Evolutionary conservation across 2,329 filamentous ascomycete species (phyloP).

Genomic region (Verticillium alfalfae): DNA sequence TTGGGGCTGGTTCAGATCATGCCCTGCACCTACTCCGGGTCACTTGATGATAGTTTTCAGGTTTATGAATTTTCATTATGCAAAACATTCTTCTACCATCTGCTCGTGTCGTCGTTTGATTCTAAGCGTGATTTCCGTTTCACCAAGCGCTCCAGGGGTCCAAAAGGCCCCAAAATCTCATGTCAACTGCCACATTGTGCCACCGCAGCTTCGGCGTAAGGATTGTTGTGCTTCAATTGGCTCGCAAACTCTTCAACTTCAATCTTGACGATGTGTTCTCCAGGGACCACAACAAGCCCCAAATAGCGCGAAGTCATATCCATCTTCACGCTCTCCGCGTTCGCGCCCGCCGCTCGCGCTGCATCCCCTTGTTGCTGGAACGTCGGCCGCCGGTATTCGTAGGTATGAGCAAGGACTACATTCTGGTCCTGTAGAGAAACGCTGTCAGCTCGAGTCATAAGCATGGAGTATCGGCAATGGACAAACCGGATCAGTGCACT

Average conservation of each 20-base stretch:
- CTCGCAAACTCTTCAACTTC: conserved; percentile 75
- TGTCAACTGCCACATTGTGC: not conserved
- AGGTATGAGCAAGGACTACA: conserved; percentile 76
- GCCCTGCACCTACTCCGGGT: not conserved
- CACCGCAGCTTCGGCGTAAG: conserved; percentile 1
- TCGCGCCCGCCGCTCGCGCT: conserved; percentile 19
- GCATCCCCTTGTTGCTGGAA: conserved; percentile 35
- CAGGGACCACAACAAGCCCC: conserved; percentile 84
- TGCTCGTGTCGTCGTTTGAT: not conserved
- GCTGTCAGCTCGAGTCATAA: not conserved
- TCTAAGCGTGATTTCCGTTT: not conserved
- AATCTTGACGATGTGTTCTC: conserved; percentile 78
- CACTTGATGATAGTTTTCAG: not conserved
- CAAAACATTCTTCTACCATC: not conserved
- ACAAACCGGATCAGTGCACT: conserved; percentile 86
- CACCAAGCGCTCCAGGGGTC: not conserved
- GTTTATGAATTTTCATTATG: not conserved
- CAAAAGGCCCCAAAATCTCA: too few species aligned
- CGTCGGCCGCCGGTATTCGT: conserved; percentile 81
- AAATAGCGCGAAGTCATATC: conserved; percentile 83
- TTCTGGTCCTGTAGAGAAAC: conserved; percentile 66
- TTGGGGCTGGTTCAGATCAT: not conserved
- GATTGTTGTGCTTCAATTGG: conserved; percentile 29
- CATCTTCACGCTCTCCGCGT: conserved; percentile 45
- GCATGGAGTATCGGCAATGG: not conserved